Evolutionary conservation across 805 yeast species (phyloP).

Genomic region (Myxozyma melibiosi): DNA sequence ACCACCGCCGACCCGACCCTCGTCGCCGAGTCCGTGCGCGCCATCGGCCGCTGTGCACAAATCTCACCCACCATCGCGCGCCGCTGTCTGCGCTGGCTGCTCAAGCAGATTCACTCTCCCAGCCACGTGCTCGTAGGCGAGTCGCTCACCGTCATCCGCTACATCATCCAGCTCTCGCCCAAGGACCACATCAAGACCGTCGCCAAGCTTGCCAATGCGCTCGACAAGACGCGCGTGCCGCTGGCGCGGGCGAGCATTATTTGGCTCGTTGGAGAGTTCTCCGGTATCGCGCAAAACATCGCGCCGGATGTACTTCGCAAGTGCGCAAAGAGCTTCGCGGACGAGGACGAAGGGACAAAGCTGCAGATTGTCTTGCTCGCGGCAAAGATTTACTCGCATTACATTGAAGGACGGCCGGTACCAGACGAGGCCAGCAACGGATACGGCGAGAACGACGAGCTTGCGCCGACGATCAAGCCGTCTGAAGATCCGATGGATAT

Average conservation of each 20-base stretch:
- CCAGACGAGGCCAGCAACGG: slow-evolving; percentile 18
- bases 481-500: slow-evolving; percentile 46
- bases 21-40: slow-evolving; percentile 56
- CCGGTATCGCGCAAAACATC: slow-evolving; percentile 49
- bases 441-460: slow-evolving; percentile 17
- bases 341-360: slow-evolving; percentile 61
- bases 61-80: slow-evolving; percentile 52
- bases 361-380: slow-evolving; percentile 71
- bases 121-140: slow-evolving; percentile 54
- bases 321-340: slow-evolving; percentile 55
- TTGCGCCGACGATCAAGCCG: slow-evolving; percentile 32
- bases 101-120: slow-evolving; percentile 49
- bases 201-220: slow-evolving; percentile 44
- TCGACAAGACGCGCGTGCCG: slow-evolving; percentile 39
- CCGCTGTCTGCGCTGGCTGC: slow-evolving; percentile 65
- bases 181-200: slow-evolving; percentile 57
- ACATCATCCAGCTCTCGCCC: slow-evolving; percentile 66
- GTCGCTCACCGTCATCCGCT: slow-evolving; percentile 70
- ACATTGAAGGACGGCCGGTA: slow-evolving; percentile 48
- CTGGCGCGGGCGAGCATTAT: slow-evolving; percentile 78
- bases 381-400: slow-evolving; percentile 67
- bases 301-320: slow-evolving; percentile 77
- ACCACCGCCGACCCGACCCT: slow-evolving; percentile 37
- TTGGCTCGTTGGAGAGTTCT: slow-evolving; percentile 89
- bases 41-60: slow-evolving; percentile 64